Percentiles rank a stretch among this genome's conserved stretches.
phyloP scores from a whole-genome alignment of 169 alveolate species.

The Theileria luwenshuni region DNA sequence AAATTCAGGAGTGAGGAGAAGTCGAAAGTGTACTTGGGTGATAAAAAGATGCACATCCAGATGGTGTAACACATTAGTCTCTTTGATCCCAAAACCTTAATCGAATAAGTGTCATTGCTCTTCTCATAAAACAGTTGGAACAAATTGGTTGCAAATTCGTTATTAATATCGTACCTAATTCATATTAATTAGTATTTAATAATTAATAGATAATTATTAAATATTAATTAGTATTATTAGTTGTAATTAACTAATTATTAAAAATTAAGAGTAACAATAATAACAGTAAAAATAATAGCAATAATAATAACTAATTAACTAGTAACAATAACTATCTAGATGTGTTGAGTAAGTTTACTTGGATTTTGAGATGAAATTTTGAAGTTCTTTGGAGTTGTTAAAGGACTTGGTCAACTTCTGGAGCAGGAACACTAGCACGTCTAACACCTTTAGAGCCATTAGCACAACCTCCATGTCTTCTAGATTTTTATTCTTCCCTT shows the following conservation, averaged over 20 bases:
- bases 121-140: conserved; percentile 24
- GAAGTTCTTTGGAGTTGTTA: conserved; percentile 14
- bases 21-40: conserved; percentile 43
- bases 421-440: conserved; percentile 35
- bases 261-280: not conserved
- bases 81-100: conserved; percentile 43
- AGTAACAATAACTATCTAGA: conserved; percentile 17
- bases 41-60: conserved; percentile 56
- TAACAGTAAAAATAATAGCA: conserved; percentile 11
- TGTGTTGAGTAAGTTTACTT: conserved; percentile 21
- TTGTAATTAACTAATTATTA: too few species aligned
- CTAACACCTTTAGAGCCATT: conserved; percentile 30
- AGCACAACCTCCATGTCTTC: conserved; percentile 20
- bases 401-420: conserved; percentile 39
- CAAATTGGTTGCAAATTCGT: conserved; percentile 13
- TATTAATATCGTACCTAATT: conserved; percentile 8
- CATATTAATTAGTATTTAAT: not conserved
- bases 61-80: conserved; percentile 47
- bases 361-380: not conserved
- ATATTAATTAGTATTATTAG: not conserved
- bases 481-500: not conserved
- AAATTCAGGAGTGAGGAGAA: conserved; percentile 39
- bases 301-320: not conserved
- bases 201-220: not conserved
- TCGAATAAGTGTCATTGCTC: conserved; percentile 6